Conservation (phyloP, 768 basidiomycete genomes). For the Suillus subluteus region DNA sequence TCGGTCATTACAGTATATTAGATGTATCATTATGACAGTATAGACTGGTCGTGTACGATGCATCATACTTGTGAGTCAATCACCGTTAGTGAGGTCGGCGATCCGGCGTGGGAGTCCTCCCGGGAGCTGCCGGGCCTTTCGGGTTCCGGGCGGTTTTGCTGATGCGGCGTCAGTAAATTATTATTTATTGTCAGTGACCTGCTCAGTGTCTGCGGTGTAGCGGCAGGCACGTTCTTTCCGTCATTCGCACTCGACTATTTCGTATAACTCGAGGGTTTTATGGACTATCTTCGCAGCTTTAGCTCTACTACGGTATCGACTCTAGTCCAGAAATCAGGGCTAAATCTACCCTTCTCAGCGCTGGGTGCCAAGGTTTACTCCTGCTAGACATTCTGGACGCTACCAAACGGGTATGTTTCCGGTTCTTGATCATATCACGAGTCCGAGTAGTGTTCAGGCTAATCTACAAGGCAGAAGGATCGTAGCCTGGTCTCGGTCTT, state of each 20-base stretch:
- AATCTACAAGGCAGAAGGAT: conserved; percentile 70
- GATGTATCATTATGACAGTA: no score
- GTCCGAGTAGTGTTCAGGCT: conserved; percentile 21
- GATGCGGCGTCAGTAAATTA: no score
- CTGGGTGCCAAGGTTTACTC: conserved; percentile 74
- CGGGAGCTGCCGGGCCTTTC: no score
- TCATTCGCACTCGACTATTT: not conserved
- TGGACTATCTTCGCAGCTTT: conserved; percentile 84
- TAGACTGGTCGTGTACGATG: no score
- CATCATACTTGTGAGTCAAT: no score
- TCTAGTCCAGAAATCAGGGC: conserved; percentile 91
- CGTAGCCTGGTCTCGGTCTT: conserved; percentile 85
- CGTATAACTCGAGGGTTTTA: conserved; percentile 28
- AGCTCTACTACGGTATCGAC: conserved; percentile 87
- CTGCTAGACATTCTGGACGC: conserved; percentile 84
- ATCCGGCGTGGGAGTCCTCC: no score
- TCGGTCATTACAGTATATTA: no score
- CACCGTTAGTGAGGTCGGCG: no score
- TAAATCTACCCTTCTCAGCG: conserved; percentile 87
- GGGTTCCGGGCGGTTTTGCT: no score
- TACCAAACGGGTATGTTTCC: conserved; percentile 71
- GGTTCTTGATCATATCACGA: not conserved
- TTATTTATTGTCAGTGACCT: no score
- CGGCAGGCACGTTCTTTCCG: not conserved
- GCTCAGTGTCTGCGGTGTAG: no score